A percentile compares a stretch with the other conserved stretches of the same genome.
These are phyloP conservation scores for Aspergillus tubingensis DNA, from an alignment of 2,329 filamentous ascomycete genomes.

Conservation along the genomic window DNA sequence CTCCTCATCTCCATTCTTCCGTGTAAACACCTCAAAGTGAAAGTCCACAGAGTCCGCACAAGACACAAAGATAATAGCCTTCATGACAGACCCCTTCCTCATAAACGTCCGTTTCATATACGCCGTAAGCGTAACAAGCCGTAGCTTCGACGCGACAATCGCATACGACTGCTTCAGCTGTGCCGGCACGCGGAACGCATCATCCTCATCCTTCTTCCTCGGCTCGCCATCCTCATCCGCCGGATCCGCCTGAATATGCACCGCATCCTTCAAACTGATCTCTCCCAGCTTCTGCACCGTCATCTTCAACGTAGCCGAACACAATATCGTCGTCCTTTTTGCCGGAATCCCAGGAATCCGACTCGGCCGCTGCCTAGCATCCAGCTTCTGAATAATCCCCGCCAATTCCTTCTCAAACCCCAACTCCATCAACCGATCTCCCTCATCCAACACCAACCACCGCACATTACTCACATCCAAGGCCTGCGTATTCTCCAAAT, in stretches of 20 bases:
- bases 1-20: slow-evolving; percentile 32
- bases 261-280: slow-evolving; percentile 90
- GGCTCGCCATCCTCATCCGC: slow-evolving; percentile 56
- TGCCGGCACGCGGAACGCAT: slow-evolving; percentile 76
- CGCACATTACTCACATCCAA: slow-evolving; percentile 84
- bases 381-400: slow-evolving; percentile 78
- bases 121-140: slow-evolving; percentile 82
- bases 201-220: slow-evolving; percentile 53
- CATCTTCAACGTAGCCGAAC: slow-evolving; percentile 97
- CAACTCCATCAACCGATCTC: slow-evolving; percentile 96
- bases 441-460: slow-evolving; percentile 94
- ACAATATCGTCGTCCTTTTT: slow-evolving; percentile 80
- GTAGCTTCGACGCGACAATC: slow-evolving; percentile 83
- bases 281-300: slow-evolving; percentile 91
- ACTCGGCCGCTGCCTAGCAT: slow-evolving; percentile 64
- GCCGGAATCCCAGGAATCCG: slow-evolving; percentile 68
- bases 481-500: slow-evolving; percentile 87
- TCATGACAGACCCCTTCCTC: slow-evolving; percentile 88
- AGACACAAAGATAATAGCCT: slow-evolving; percentile 93
- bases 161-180: slow-evolving; percentile 93
- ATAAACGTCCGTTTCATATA: slow-evolving; percentile 85
- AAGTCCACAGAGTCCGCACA: slow-evolving; percentile 98
- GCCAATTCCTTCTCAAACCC: slow-evolving; percentile 94
- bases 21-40: slow-evolving; percentile 80
- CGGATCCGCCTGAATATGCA: slow-evolving; percentile 74